Evolutionary conservation across 352 stramenopile genomes (phyloP).

Genomic region (Pythium utonaiense): DNA sequence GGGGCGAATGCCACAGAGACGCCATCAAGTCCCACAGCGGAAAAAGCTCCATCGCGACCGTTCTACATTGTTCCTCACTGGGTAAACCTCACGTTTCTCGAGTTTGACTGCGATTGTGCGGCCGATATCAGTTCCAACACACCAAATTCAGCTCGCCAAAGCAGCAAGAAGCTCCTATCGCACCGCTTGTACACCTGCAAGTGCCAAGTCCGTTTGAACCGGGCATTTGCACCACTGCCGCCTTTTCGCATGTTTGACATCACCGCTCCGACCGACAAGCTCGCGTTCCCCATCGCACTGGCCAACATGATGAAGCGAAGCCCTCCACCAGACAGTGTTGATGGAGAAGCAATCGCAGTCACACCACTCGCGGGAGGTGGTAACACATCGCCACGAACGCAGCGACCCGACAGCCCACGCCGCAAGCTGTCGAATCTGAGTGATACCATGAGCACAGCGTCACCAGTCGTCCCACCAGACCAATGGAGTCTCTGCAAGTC

Average conservation of each 20-base stretch:
- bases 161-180: conserved; percentile 23
- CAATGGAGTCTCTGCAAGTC: conserved; percentile 47
- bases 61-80: conserved; percentile 94
- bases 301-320: conserved; percentile 38
- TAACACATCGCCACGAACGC: neutral
- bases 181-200: conserved; percentile 37
- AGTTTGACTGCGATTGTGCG: conserved; percentile 66
- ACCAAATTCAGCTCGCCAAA: neutral
- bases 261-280: conserved; percentile 41
- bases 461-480: conserved; percentile 19
- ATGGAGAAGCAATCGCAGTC: neutral
- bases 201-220: conserved; percentile 42
- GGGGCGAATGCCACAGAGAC: neutral
- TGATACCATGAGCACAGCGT: conserved; percentile 14
- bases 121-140: neutral
- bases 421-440: conserved; percentile 21
- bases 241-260: conserved; percentile 75
- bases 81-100: conserved; percentile 89
- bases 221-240: conserved; percentile 54
- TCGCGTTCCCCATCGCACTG: conserved; percentile 50
- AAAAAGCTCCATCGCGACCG: neutral
- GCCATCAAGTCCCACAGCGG: neutral
- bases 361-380: neutral
- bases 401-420: neutral
- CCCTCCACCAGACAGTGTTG: neutral